Base-by-base conservation (phyloP, 2,329 filamentous ascomycete species). In the Colletotrichum salicis region DNA sequence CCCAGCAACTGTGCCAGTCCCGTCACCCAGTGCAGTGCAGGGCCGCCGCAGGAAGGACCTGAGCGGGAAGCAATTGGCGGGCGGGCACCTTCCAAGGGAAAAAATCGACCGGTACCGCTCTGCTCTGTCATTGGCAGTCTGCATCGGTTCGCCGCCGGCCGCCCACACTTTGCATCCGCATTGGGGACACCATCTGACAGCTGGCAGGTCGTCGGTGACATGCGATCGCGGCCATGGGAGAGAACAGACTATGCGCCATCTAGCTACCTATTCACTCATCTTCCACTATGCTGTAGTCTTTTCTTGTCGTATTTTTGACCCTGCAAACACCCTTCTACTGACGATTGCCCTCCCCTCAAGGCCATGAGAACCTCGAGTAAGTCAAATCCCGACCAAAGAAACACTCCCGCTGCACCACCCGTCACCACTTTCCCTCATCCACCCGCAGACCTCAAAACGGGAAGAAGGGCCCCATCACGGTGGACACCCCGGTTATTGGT, bases 21-120 rank as follows among this genome's bases (percentile, higher is more conserved):
- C 27, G 27, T 29, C 27, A 29, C 27, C 27, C 27, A 29, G 27
- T 29, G 27, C 27, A 29, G 27, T 29, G 27, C 27, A 29, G 27
- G 27, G 27, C 27, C 27, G 37, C 37, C 37, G 37, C 37, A 41
- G 37, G 37, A 13, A 41, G 45, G 63, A 60, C 51, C 48, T 35
- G 58, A 63, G 57, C 68, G 41, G 37, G 37, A 41, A 66, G 45
- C 69, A 22, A 48, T 48, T 22, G 37, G 37, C 19, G 19, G 8
- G 41, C 7, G 19, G 8, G 41, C 7, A 22, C 41, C 41, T n/a
- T n/a, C 58, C 57, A 59, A 33, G 54, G 31, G 45, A 61, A 67
- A 67, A 68, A 68, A 63, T 63, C 58, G 65, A 63, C 65, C 65
- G 65, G 55, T 63, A 68, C 65, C 58, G 65, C 65, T 63, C 24